Percentiles rank a stretch among this genome's conserved stretches.
Conservation (phyloP, 139 green algal species). For the Micromonas commoda region DNA sequence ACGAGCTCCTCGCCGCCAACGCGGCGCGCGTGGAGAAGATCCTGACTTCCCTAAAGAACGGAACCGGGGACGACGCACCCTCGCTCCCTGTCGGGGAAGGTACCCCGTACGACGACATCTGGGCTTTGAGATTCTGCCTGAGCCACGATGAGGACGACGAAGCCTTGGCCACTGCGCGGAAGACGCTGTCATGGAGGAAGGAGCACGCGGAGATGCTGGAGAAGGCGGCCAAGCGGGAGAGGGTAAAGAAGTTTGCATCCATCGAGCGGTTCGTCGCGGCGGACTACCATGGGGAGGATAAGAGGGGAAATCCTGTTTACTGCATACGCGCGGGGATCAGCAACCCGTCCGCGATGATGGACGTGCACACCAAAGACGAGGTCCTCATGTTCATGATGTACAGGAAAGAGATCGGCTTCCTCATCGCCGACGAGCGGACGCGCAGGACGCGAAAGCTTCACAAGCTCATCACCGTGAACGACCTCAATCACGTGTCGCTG, state of each 20-base stretch:
- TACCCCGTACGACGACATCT: background rate
- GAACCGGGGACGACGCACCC: background rate
- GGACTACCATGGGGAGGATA: background rate
- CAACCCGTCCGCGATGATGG: conserved; percentile 1
- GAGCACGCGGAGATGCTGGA: background rate
- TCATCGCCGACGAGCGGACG: background rate
- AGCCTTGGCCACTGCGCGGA: background rate
- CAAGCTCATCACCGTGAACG: conserved; percentile 18
- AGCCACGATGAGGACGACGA: background rate
- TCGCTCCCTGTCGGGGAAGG: background rate
- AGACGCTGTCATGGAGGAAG: background rate
- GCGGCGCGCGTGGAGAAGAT: background rate
- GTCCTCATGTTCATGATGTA: conserved; percentile 18
- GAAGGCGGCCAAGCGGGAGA: background rate
- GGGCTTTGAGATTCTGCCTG: background rate
- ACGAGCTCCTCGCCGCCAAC: background rate
- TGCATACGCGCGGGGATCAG: conserved; percentile 2
- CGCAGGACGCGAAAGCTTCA: conserved; percentile 7
- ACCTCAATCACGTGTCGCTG: conserved; percentile 24
- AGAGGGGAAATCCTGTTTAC: background rate
- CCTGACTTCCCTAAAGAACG: background rate
- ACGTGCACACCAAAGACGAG: background rate
- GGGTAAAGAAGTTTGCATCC: background rate
- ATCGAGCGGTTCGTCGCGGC: conserved; percentile 6
- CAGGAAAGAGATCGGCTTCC: background rate